Evolutionary conservation across 768 basidiomycete genomes (phyloP), one percentile per base, ranked within the genome.

Genomic region (Dacryopinax primogenitus): DNA sequence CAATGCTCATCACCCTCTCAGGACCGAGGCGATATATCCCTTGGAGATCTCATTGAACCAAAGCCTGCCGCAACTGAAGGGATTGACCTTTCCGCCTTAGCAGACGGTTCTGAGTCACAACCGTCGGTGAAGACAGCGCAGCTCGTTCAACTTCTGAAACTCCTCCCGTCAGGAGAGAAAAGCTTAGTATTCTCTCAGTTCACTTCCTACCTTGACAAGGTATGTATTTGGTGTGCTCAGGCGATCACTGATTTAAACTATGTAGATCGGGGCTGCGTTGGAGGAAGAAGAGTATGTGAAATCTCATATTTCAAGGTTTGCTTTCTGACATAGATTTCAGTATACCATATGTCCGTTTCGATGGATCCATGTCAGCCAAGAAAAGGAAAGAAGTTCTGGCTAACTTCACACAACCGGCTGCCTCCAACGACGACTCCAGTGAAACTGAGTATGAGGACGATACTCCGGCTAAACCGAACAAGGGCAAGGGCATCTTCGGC

Each of bases 171-270:
- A 2, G 81, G 78, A 1, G 87, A 91, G 67, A 94, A 94, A 73
- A 86, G 87, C 1, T 77, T 94, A 1, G 90, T 94, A 0, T 94
- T 94, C 72, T 91, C 88, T 1, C 92, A 94, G 70, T 94, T 92
- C 70, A 94, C 90, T 2, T 82, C 84, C 1, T 92, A 90, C 75
- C 73, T 92, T 63, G 86, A 90, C 76, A 87, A 90, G 77, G 90
- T 86, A 67, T 62, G 68, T 3, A 1, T 23, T 30, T 63, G 7
- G 4, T 44, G 36, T 28, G 13, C 1, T 13, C 11, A 7, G 21
- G 18, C 32, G 13, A 30, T 16, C 33, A 23, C 33, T 18, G 15
- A 39, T 15, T 28, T 6, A 63, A 30, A n/a, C 16, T 23, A 21
- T 66, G 33, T 67, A 90, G 87, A 87, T 93, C 68, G 87, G 81